Evolutionary conservation across 768 basidiomycete genomes (phyloP).

Genomic region (Tylopilus sp.): DNA sequence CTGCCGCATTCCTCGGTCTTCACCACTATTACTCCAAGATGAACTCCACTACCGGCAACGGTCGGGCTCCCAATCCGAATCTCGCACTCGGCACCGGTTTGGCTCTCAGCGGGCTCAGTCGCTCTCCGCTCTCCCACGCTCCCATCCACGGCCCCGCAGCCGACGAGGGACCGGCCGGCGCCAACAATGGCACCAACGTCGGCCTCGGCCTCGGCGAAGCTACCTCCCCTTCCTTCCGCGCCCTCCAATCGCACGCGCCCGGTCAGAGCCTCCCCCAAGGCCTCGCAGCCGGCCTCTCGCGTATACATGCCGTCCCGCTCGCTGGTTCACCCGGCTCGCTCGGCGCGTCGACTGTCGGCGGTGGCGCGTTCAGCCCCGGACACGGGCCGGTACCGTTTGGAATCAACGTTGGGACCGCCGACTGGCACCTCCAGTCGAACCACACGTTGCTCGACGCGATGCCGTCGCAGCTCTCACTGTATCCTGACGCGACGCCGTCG

Average conservation of each 20-base stretch:
- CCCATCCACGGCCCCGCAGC: conserved; percentile 25
- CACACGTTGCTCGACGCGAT: conserved; percentile 20
- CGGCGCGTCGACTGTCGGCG: conserved; percentile 27
- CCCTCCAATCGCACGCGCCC: conserved; percentile 82
- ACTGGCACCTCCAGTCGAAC: conserved; percentile 30
- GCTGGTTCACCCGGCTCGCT: conserved; percentile 35
- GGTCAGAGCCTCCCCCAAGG: conserved; percentile 91
- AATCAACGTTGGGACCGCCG: conserved; percentile 27
- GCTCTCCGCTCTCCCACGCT: conserved; percentile 28
- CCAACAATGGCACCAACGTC: conserved; percentile 10
- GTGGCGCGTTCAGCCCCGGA: conserved; percentile 28
- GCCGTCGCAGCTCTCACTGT: conserved; percentile 24
- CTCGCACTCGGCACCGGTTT: conserved; percentile 22
- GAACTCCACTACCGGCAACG: conserved; percentile 32
- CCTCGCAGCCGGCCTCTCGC: conserved; percentile 84
- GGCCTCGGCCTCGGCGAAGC: conserved; percentile 29
- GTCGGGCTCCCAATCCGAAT: conserved; percentile 25
- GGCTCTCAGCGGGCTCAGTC: conserved; percentile 25
- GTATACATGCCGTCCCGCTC: conserved; percentile 73
- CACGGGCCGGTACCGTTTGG: conserved; percentile 30
- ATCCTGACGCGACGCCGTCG: conserved; percentile 22
- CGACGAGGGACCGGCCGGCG: conserved; percentile 23
- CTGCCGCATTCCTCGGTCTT: conserved; percentile 74
- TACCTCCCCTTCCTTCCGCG: conserved; percentile 69
- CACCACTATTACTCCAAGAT: conserved; percentile 62